Percentiles rank a stretch among this genome's conserved stretches.
Evolutionary conservation across 2,329 filamentous ascomycete species (phyloP).

Genomic region (Amauroascus verrucosus): DNA sequence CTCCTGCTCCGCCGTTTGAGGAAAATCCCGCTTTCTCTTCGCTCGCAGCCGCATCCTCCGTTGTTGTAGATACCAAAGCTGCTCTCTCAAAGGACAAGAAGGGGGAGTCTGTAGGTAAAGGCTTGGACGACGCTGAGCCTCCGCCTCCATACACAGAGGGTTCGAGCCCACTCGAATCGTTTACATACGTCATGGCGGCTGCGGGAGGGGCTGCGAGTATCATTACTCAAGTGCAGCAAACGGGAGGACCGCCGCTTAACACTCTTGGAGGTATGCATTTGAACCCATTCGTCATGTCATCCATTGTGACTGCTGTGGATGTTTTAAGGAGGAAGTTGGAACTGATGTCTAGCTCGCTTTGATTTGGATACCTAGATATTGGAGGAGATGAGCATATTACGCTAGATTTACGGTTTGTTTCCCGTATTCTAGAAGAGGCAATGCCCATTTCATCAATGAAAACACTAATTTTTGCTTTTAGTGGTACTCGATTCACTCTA

Average conservation of each 20-base stretch:
- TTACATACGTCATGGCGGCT: constrained; percentile 95
- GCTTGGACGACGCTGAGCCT: constrained; percentile 70
- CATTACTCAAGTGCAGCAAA: constrained; percentile 97
- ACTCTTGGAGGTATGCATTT: constrained; percentile 64
- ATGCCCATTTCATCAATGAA: background rate
- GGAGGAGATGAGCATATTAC: constrained; percentile 82
- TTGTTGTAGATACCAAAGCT: constrained; percentile 68
- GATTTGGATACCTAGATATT: constrained; percentile 14
- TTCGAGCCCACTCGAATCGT: constrained; percentile 79
- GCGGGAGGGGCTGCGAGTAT: constrained; percentile 96
- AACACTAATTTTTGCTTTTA: constrained; percentile 30
- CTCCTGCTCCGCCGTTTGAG: constrained; percentile 43
- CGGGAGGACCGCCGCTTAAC: constrained; percentile 73
- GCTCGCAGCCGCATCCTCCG: constrained; percentile 37
- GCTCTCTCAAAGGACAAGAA: constrained; percentile 75
- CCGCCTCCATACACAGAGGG: constrained; percentile 86
- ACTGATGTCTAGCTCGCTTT: constrained; percentile 4
- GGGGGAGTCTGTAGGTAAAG: constrained; percentile 61
- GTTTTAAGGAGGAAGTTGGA: too few species aligned
- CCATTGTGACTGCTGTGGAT: background rate
- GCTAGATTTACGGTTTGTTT: constrained; percentile 74
- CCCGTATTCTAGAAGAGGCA: background rate
- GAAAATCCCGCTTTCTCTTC: constrained; percentile 39
- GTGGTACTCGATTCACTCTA: constrained; percentile 85
- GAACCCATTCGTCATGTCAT: background rate